phyloP scores from a whole-genome alignment of 768 basidiomycete genomes.

The Boletus tomentosulus region DNA sequence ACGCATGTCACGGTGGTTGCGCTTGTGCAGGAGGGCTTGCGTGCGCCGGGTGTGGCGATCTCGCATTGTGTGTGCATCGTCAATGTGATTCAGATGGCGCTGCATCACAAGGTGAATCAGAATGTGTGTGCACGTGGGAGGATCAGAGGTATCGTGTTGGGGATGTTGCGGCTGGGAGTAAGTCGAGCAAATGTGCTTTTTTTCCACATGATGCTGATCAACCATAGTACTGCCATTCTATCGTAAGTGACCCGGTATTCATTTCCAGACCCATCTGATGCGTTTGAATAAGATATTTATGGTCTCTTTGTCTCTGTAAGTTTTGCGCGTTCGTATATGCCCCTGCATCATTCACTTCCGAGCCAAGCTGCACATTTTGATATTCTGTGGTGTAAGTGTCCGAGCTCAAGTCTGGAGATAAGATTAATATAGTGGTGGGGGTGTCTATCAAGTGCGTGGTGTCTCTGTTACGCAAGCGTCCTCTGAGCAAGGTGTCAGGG shows the following conservation, averaged over 20 bases:
- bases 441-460: constrained; percentile 44
- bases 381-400: constrained; percentile 50
- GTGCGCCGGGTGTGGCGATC: constrained; percentile 43
- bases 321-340: neutral
- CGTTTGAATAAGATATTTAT: constrained; percentile 47
- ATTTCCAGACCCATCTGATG: constrained; percentile 10
- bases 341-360: constrained; percentile 4
- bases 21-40: constrained; percentile 44
- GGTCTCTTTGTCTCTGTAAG: constrained; percentile 57
- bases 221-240: constrained; percentile 54
- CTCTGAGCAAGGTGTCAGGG: constrained; percentile 30
- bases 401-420: constrained; percentile 55
- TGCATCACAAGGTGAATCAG: constrained; percentile 42
- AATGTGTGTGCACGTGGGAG: constrained; percentile 38
- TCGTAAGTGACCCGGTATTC: constrained; percentile 37
- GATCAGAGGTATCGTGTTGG: constrained; percentile 46
- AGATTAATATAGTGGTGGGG: constrained; percentile 41
- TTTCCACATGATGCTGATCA: constrained; percentile 7
- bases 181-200: constrained; percentile 16
- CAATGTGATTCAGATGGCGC: constrained; percentile 60
- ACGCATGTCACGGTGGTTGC: constrained; percentile 39
- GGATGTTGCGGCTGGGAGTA: constrained; percentile 55
- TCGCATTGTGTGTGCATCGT: constrained; percentile 62
- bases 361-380: constrained; percentile 45
- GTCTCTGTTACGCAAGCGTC: neutral